Base-by-base conservation (phyloP, 2,329 filamentous ascomycete genomes). In the Calcarisporium arbuscula region DNA sequence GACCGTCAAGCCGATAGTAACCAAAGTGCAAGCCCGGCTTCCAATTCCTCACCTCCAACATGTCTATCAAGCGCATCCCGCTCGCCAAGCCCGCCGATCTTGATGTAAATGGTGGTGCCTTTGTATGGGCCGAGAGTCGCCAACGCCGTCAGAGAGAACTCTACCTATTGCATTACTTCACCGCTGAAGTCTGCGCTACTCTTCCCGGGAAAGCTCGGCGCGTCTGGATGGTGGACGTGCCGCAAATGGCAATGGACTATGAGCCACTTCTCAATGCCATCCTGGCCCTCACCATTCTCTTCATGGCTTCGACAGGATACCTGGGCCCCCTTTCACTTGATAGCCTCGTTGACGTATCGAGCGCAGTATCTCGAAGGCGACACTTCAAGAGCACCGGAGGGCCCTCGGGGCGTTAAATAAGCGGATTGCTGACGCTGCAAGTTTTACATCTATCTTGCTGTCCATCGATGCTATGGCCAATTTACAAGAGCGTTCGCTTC, bases 231-330 rank as follows among this genome's bases (percentile, higher is more conserved):
- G 21, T 41, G 15, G 30, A 45, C 11, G 43, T 50, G 2, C 46
- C 48, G 4, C 39, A 22, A 12, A 27, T 52, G 7, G 49, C 48
- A 4, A 21, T 47, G 10, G 33, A 40, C 15, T 44, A 50, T 20
- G 44, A 51, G 22, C 41, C 49, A 15, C 38, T 53, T 6, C 34
- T 51, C 11, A 41, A 42, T 27, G 38, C 42, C 27, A 45, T 52
- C 11, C 43, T 52, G 36, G 44, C 43, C 11, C 31, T 51, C 7
- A 19, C 47, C 0, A 34, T 46, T 17, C 43, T 46, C 16, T 42
- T 47, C 16, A 34, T 50, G 28, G 32, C 44, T n/a, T n/a, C 32
- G 16, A 35, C 18, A 11, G 32, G 25, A 10, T 21, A 21, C 19
- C 14, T n/a, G 10, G 23, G 14, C 4, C 23, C 29, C 7, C 10